Base-by-base conservation (phyloP, 768 basidiomycete species). In the Leucosporidium scottii region DNA sequence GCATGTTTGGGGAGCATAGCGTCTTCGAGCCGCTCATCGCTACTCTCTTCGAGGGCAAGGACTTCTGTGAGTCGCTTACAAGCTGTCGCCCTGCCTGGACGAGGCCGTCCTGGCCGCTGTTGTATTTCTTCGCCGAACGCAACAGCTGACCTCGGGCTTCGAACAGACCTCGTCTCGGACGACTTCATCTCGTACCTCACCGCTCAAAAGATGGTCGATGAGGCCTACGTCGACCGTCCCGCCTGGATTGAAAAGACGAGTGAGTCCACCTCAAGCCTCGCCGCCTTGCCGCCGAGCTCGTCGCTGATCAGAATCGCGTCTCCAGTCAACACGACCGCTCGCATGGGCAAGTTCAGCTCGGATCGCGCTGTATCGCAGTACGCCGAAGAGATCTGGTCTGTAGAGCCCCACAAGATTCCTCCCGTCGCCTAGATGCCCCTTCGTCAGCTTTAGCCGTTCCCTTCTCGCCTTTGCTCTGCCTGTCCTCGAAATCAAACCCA, bases 301-400 rank as follows among this genome's bases (percentile, higher is more conserved):
- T 20, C 66, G 30, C 44, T 64, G 34, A 18, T 8, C 30, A 5
- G 4, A 4, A 10, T 21, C 6, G 3, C 48, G 5, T 5, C 39
- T 44, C 13, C 7, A 62, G 59, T 78, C 68, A 61, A 76, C 67
- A 78, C 75, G 18, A 69, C 75, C 15, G 72, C 75, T 60, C 73
- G 87, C 85, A 97, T 96, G 93, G 93, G 92, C 78, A 93, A 93
- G 76, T 97, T 97, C 82, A 92, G 91, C 78, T 90, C 89, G 44
- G 94, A 98, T 77, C 84, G 93, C 61, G 90, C 91, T 5, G 93
- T 96, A 75, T 85, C 86, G 73, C 89, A 92, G 77, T 94, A 94
- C 74, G 92, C 91, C 1, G 91, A 73, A 58, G 53, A 62, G 39
- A 64, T 69, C 63, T 75, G 74, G 74, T 72, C 71, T 58, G 62